Percentiles rank a stretch among this genome's conserved stretches.
Conservation (phyloP, 768 basidiomycete species). For the Gelatoporia subvermispora region DNA sequence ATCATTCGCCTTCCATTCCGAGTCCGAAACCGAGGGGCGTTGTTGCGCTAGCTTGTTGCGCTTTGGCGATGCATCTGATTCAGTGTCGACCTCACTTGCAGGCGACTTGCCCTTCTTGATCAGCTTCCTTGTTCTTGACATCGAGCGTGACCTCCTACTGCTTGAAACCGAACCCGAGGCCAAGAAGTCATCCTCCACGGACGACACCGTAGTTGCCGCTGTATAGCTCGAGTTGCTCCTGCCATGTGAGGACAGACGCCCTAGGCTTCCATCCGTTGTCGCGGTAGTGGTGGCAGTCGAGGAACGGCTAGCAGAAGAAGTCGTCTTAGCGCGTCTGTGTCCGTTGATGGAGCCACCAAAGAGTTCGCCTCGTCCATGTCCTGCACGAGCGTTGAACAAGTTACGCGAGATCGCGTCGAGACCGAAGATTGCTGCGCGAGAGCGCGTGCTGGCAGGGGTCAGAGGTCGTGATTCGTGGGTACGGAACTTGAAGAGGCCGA, state of each 20-base stretch:
- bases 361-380: conserved; percentile 66
- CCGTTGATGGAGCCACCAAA: conserved; percentile 70
- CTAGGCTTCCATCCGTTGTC: conserved; percentile 61
- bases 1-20: conserved; percentile 3
- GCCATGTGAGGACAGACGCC: conserved; percentile 44
- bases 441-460: conserved; percentile 74
- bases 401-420: conserved; percentile 88
- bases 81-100: conserved; percentile 28
- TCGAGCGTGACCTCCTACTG: conserved; percentile 23
- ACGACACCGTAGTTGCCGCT: conserved; percentile 51
- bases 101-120: conserved; percentile 46
- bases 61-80: conserved; percentile 19
- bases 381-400: conserved; percentile 70
- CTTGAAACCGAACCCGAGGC: conserved; percentile 21
- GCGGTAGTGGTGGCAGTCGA: conserved; percentile 71
- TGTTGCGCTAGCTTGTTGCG: background rate
- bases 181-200: conserved; percentile 57
- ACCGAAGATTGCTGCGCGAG: conserved; percentile 78
- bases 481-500: conserved; percentile 82
- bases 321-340: conserved; percentile 66
- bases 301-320: conserved; percentile 51
- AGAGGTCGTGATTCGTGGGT: conserved; percentile 78
- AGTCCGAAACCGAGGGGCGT: background rate
- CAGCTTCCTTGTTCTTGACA: conserved; percentile 42
- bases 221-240: conserved; percentile 67